Evolutionary conservation across 768 basidiomycete genomes (phyloP).

Genomic region (Dictyophora rubrovolvata): DNA sequence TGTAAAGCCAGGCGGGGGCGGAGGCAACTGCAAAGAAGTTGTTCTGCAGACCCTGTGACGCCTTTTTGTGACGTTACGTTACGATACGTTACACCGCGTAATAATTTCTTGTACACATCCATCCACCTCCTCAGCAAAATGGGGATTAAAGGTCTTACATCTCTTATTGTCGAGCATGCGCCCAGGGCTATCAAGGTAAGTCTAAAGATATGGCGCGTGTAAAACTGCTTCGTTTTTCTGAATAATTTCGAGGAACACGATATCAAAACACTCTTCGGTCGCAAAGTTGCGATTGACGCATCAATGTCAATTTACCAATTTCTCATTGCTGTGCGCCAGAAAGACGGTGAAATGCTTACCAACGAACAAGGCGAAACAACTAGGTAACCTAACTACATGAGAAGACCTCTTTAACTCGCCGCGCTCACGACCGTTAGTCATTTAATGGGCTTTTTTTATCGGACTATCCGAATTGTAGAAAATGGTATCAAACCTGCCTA

Average conservation of each 20-base stretch:
- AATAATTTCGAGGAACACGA: slow-evolving; percentile 57
- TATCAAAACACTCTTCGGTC: slow-evolving; percentile 94
- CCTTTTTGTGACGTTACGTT: background rate
- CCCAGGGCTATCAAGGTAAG: slow-evolving; percentile 61
- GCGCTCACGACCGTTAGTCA: slow-evolving; percentile 43
- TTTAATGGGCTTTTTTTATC: slow-evolving; percentile 97
- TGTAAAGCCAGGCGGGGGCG: background rate
- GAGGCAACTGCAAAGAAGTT: too few relatives aligned
- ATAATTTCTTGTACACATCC: background rate
- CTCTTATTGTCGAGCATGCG: slow-evolving; percentile 80
- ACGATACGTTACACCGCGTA: background rate
- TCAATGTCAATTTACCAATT: slow-evolving; percentile 98
- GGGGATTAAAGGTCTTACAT: slow-evolving; percentile 96
- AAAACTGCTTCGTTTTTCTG: background rate
- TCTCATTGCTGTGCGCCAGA: slow-evolving; percentile 92
- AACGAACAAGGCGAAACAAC: slow-evolving; percentile 98
- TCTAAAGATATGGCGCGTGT: background rate
- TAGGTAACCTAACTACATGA: slow-evolving; percentile 25
- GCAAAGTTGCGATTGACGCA: slow-evolving; percentile 98
- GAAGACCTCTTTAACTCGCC: background rate
- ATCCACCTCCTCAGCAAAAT: slow-evolving; percentile 27
- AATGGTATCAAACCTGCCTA: slow-evolving; percentile 98
- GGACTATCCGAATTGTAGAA: slow-evolving; percentile 95
- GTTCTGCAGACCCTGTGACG: background rate
- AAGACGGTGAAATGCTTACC: slow-evolving; percentile 91